Percentiles rank a stretch among this genome's conserved stretches.
Conservation (phyloP, 2,329 filamentous ascomycete species). For the Dactylonectria estremocensis region DNA sequence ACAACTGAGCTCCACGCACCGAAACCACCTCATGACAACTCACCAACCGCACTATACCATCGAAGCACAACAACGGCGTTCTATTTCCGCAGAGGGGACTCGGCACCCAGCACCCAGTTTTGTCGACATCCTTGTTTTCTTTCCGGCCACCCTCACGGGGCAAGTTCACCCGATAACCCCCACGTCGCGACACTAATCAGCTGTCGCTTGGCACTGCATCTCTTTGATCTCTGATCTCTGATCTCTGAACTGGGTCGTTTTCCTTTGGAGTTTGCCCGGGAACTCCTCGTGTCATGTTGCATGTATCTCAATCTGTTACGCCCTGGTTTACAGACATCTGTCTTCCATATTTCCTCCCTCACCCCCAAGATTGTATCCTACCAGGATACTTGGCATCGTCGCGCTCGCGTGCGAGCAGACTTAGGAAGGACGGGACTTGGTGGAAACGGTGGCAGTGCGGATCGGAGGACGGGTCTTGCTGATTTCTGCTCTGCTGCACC, state of each 20-base stretch:
- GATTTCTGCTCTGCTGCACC: slow-evolving; percentile 51
- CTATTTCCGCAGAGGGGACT: slow-evolving; percentile 23
- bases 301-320: slow-evolving; percentile 41
- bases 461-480: slow-evolving; percentile 46
- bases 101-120: slow-evolving; percentile 21
- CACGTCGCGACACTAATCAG: slow-evolving; percentile 33
- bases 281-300: slow-evolving; percentile 43
- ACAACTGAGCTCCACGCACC: slow-evolving; percentile 41
- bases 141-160: slow-evolving; percentile 16
- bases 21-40: slow-evolving; percentile 28
- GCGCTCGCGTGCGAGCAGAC: slow-evolving; percentile 37
- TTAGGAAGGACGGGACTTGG: slow-evolving; percentile 40
- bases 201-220: slow-evolving; percentile 30
- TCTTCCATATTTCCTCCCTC: slow-evolving; percentile 34
- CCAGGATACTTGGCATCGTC: slow-evolving; percentile 37
- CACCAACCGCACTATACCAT: slow-evolving; percentile 27
- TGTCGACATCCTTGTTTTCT: slow-evolving; percentile 29
- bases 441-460: slow-evolving; percentile 44
- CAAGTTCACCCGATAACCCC: slow-evolving; percentile 14
- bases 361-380: slow-evolving; percentile 36
- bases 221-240: slow-evolving; percentile 27
- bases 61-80: slow-evolving; percentile 32
- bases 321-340: slow-evolving; percentile 40
- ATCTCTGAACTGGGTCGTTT: slow-evolving; percentile 40
- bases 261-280: slow-evolving; percentile 48